Percentiles rank a stretch among this genome's conserved stretches.
These are phyloP conservation scores for Cladosporium velox DNA, from an alignment of 2,329 filamentous ascomycete genomes.

Conservation along the genomic window DNA sequence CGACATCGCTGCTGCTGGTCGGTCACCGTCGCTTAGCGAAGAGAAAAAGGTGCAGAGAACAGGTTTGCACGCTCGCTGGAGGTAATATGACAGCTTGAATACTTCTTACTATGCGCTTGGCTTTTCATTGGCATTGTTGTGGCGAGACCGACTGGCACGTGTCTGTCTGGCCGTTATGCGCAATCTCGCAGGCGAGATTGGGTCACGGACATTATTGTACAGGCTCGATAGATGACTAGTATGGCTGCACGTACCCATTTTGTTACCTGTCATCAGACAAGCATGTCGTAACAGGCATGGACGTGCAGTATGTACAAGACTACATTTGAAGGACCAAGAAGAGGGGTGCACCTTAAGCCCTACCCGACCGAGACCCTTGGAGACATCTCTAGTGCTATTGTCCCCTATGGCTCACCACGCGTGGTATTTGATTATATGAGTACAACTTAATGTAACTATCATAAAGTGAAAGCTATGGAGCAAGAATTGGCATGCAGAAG, in stretches of 20 bases:
- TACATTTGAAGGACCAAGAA: not conserved
- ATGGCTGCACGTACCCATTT: not conserved
- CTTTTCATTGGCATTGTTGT: not conserved
- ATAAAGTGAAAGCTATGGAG: not conserved
- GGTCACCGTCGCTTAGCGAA: not conserved
- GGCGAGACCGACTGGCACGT: not conserved
- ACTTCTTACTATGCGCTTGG: not conserved
- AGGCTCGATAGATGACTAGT: not conserved
- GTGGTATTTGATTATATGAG: not conserved
- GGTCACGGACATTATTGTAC: not conserved
- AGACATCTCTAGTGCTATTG: not conserved
- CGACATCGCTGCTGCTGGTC: not conserved
- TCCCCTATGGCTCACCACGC: not conserved
- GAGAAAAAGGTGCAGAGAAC: not conserved
- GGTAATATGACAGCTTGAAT: not conserved
- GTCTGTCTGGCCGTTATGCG: not conserved
- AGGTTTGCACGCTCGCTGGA: not conserved
- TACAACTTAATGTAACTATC: not conserved
- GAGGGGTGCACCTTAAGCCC: not conserved
- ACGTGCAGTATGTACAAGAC: not conserved
- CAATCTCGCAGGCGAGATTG: constrained; percentile 3
- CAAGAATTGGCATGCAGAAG: not conserved
- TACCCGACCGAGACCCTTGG: not conserved
- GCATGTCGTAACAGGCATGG: not conserved
- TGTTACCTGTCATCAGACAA: not conserved